Evolutionary conservation across 2,329 filamentous ascomycete species (phyloP), one percentile per base, ranked within the genome.

Genomic region (Penicillium sp.): DNA sequence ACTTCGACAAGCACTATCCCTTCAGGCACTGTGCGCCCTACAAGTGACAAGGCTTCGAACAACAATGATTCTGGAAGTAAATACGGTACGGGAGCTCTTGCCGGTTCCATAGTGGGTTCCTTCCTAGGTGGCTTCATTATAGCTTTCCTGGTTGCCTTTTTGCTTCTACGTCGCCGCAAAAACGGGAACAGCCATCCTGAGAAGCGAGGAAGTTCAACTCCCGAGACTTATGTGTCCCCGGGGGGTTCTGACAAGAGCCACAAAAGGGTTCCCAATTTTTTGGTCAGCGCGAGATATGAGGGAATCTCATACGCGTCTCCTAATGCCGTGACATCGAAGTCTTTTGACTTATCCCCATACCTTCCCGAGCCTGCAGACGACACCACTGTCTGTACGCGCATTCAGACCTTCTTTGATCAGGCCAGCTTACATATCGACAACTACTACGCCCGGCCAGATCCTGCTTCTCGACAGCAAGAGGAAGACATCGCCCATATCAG

Each of bases 401-500:
- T 76, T 22, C 68, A 72, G 47, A 71, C 70, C 0, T 53, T 79
- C 0, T 72, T 76, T 60, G 75, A 78, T 42, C 74, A 75, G 53
- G 71, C 73, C 24, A 65, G 69, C 42, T 65, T 76, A 1, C 76
- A 79, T 58, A 66, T 78, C 26, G 76, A 79, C 24, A 78, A 78
- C 54, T 78, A 73, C 56, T 79, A 79, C 56, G 50, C 65, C 4
- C 47, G 56, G 3, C 24, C 60, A 17, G 26, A 42, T n/a, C 42
- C 59, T 10, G 19, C 38, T 8, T 40, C 38, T 35, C 40, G 53
- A 3, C 50, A 62, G 47, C 45, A 19, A 9, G 19, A 9, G 12
- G 62, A 67, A 13, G 42, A 22, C 10, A 22, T 45, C 8, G 45
- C n/a, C 4, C 30, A 49, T 6, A 56, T 73, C 8, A 55, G 38